Evolutionary conservation across 148 eudicot genomes (phyloP).

Genomic region (Chenopodium quinoa): DNA sequence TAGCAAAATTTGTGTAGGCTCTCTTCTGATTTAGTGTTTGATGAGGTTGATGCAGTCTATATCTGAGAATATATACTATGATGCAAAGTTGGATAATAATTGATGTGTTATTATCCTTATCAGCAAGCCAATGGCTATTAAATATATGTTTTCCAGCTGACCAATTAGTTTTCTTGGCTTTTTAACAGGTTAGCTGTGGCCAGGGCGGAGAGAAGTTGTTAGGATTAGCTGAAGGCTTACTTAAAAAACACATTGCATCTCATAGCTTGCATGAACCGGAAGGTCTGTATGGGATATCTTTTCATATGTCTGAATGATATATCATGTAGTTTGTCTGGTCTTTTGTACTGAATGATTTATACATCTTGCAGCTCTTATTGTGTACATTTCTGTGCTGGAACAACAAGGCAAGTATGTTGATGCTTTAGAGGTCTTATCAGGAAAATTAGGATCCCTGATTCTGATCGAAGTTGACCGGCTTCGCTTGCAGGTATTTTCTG

Average conservation of each 20-base stretch:
- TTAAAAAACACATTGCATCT: conserved; percentile 79
- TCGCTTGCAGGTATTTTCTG: conserved; percentile 78
- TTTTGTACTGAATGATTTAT: conserved; percentile 21
- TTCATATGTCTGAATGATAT: neutral
- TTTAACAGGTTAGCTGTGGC: conserved; percentile 62
- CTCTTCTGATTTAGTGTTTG: neutral
- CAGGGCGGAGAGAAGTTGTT: conserved; percentile 65
- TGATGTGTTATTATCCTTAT: neutral
- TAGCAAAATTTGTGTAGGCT: neutral
- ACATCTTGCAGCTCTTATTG: conserved; percentile 76
- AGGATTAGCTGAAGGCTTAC: conserved; percentile 83
- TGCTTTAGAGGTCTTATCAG: conserved; percentile 81
- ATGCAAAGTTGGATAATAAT: neutral
- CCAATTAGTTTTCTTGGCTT: neutral
- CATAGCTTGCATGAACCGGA: conserved; percentile 95
- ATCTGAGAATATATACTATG: neutral
- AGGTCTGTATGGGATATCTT: conserved; percentile 42
- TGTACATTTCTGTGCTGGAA: conserved; percentile 81
- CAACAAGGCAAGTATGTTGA: conserved; percentile 78
- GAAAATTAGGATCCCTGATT: conserved; percentile 77
- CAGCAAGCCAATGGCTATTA: neutral
- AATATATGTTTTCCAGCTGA: conserved; percentile 6
- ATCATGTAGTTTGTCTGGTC: conserved; percentile 3
- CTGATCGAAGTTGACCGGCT: conserved; percentile 76
- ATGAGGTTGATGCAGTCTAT: neutral